Base-by-base conservation (phyloP, 345 rosid species). In the Eucalyptus sp. region DNA sequence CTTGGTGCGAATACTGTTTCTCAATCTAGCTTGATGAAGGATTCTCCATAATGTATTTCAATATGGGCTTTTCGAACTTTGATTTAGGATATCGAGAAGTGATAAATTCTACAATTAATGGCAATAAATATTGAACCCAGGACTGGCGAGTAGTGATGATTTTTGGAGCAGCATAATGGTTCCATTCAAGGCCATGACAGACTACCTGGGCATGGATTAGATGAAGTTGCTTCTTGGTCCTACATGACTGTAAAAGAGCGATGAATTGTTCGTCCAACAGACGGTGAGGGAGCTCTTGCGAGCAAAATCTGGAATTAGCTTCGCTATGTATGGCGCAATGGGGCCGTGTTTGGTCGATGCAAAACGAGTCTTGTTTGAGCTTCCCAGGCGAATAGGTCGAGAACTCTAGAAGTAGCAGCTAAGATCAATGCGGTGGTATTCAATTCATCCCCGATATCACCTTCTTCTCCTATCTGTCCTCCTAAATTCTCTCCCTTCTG, bases 181-280 rank as follows among this genome's bases (percentile, higher is more conserved):
- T 94, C 27, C 91, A 88, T 71, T 83, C 89, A 50, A 95, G 87
- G 10, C 96, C 97, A 29, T 90, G 90, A 44, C 29, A 44, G 3
- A 92, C 33, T 25, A 92, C 90, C 51, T 95, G 97, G 29, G 95
- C 66, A 9, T 96, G 98, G 86, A 93, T 89, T 90, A 94, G 95
- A 84, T 86, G 91, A 91, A 97, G 93, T 66, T 94, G 97, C 56
- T 92, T 91, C 5, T 41, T 88, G 86, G 94, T 90, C 92, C 91
- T 94, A 92, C 97, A 95, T 93, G 95, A 94, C 56, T 88, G 94
- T 64, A 96, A 89, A 58, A 93, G 93, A 41, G 90, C 90, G 86
- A 94, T 94, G 79, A 95, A 87, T 87, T 91, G 93, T 60, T 95
- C 97, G 87, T 94, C 95, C 58, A 94, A 14, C 37, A 29, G 37